Conservation (phyloP, 2,329 filamentous ascomycete species). For the Trichoderma lentiforme region DNA sequence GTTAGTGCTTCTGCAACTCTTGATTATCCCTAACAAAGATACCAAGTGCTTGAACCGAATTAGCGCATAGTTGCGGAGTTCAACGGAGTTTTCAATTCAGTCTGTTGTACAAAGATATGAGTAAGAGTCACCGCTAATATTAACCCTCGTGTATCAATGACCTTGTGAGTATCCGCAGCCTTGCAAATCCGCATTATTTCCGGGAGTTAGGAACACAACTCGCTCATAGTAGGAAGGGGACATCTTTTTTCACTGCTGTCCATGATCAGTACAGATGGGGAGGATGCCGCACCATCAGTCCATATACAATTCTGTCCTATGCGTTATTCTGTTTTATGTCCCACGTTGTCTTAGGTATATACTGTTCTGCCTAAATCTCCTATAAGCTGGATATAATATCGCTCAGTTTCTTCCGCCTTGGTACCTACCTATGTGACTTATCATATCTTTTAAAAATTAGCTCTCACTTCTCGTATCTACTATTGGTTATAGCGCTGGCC, state of each 20-base stretch:
- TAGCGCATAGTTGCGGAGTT: background rate
- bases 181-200: background rate
- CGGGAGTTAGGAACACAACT: background rate
- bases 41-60: background rate
- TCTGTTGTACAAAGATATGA: background rate
- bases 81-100: background rate
- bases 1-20: background rate
- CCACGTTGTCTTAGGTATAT: background rate
- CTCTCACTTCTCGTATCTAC: background rate
- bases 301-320: background rate
- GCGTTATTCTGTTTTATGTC: background rate
- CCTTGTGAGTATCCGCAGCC: background rate
- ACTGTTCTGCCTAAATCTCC: background rate
- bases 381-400: background rate
- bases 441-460: background rate
- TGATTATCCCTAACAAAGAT: background rate
- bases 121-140: background rate
- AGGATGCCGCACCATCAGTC: background rate
- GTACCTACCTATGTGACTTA: background rate
- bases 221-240: background rate
- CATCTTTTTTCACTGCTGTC: background rate
- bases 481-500: background rate
- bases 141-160: background rate
- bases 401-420: background rate
- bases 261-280: background rate